Evolutionary conservation across 2,329 filamentous ascomycete species (phyloP).

Genomic region (Curvularia eragrostidis): DNA sequence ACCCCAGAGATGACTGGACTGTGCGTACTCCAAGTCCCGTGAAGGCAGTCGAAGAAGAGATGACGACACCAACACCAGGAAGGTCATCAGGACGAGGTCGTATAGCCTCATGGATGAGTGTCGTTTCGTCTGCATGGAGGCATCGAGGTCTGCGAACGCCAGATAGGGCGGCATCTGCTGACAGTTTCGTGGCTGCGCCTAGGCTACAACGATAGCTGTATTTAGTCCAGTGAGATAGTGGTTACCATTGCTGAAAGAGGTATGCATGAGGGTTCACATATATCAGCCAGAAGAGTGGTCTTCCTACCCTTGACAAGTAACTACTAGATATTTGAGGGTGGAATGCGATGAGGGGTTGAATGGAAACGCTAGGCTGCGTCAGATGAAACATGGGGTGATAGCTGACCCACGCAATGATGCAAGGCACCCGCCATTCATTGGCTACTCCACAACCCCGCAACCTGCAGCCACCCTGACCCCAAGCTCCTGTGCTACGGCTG

Average conservation of each 20-base stretch:
- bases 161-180: neutral
- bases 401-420: constrained; percentile 21
- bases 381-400: constrained; percentile 16
- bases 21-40: constrained; percentile 39
- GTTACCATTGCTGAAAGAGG: neutral
- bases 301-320: neutral
- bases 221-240: neutral
- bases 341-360: neutral
- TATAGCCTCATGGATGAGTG: constrained; percentile 29
- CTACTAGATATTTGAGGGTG: neutral
- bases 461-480: constrained; percentile 30
- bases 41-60: constrained; percentile 28
- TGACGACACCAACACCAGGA: constrained; percentile 29
- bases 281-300: neutral
- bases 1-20: constrained; percentile 36
- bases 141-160: constrained; percentile 20
- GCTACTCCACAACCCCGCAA: constrained; percentile 32
- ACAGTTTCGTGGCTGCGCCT: constrained; percentile 6
- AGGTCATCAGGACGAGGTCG: constrained; percentile 20
- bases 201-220: constrained; percentile 5
- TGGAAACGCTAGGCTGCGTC: constrained; percentile 3
- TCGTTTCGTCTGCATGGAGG: constrained; percentile 35
- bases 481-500: constrained; percentile 25
- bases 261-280: neutral
- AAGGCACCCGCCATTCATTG: constrained; percentile 40